phyloP scores from a whole-genome alignment of 1,139 yeast genomes.

The Hansenula sp. region DNA sequence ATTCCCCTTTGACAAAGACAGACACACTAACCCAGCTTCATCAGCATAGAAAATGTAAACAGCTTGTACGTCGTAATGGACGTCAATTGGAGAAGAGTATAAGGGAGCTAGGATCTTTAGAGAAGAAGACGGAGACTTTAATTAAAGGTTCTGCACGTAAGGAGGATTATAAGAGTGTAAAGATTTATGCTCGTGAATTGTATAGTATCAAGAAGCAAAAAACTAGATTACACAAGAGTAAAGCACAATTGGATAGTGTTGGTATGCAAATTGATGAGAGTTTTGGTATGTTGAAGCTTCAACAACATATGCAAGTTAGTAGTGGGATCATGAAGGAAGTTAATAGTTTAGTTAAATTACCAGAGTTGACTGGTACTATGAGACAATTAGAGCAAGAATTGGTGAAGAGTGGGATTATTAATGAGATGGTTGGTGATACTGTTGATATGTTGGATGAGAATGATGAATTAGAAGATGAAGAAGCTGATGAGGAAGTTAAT shows the following conservation, averaged over 20 bases:
- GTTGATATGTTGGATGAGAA: slow-evolving; percentile 67
- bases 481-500: slow-evolving; percentile 67
- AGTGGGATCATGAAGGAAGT: slow-evolving; percentile 88
- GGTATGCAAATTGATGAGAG: slow-evolving; percentile 90
- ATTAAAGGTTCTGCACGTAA: slow-evolving; percentile 76
- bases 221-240: slow-evolving; percentile 69
- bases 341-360: slow-evolving; percentile 70
- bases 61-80: slow-evolving; percentile 76
- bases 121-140: slow-evolving; percentile 69
- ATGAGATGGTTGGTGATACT: slow-evolving; percentile 93
- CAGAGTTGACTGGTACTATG: slow-evolving; percentile 81
- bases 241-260: slow-evolving; percentile 82
- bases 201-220: slow-evolving; percentile 73
- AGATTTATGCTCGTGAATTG: slow-evolving; percentile 77
- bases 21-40: slow-evolving; percentile 10
- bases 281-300: slow-evolving; percentile 78
- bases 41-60: slow-evolving; percentile 78
- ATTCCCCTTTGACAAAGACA: not conserved
- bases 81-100: slow-evolving; percentile 75
- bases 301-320: slow-evolving; percentile 75
- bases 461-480: slow-evolving; percentile 62
- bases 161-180: slow-evolving; percentile 71
- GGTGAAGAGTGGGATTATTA: slow-evolving; percentile 87
- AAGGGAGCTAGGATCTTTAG: slow-evolving; percentile 58
- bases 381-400: slow-evolving; percentile 83